These are phyloP conservation scores for Sisymbrium altissimum DNA, from an alignment of 345 rosid genomes.

Conservation along the genomic window DNA sequence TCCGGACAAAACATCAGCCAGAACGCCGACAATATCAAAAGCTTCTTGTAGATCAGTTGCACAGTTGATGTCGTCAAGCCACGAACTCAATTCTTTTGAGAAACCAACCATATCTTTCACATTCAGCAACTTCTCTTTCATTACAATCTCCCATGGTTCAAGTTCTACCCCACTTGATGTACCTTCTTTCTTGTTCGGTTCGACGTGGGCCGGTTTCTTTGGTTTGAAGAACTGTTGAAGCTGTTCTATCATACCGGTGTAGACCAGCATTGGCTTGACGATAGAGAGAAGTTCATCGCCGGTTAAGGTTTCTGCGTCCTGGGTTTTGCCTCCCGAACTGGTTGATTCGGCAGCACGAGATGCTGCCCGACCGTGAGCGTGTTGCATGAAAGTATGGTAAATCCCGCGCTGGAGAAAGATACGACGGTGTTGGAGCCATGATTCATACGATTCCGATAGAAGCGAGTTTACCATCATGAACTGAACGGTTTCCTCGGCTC, in stretches of 20 bases:
- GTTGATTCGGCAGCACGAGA: slow-evolving; percentile 47
- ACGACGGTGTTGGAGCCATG: slow-evolving; percentile 87
- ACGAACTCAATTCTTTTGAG: slow-evolving; percentile 74
- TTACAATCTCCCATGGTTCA: slow-evolving; percentile 75
- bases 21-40: slow-evolving; percentile 72
- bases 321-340: slow-evolving; percentile 36
- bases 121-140: slow-evolving; percentile 70
- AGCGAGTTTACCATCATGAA: slow-evolving; percentile 98
- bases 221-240: slow-evolving; percentile 76
- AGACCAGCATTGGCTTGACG: slow-evolving; percentile 77
- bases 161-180: slow-evolving; percentile 45
- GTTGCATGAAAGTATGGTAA: slow-evolving; percentile 91
- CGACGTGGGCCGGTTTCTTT: slow-evolving; percentile 40
- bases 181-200: slow-evolving; percentile 41
- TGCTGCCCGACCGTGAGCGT: slow-evolving; percentile 62
- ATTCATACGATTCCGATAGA: slow-evolving; percentile 82
- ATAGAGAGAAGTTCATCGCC: slow-evolving; percentile 60
- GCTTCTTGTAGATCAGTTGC: slow-evolving; percentile 84
- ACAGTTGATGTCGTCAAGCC: slow-evolving; percentile 80
- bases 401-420: slow-evolving; percentile 86
- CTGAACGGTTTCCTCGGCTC: slow-evolving; percentile 85
- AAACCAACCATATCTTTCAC: slow-evolving; percentile 79
- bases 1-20: slow-evolving; percentile 71
- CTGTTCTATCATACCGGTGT: slow-evolving; percentile 90
- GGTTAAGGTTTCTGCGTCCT: slow-evolving; percentile 37